A percentile compares a stretch with the other conserved stretches of the same genome.
Conservation (phyloP, 768 basidiomycete species). For the Leucosporidium creatinivorum region DNA sequence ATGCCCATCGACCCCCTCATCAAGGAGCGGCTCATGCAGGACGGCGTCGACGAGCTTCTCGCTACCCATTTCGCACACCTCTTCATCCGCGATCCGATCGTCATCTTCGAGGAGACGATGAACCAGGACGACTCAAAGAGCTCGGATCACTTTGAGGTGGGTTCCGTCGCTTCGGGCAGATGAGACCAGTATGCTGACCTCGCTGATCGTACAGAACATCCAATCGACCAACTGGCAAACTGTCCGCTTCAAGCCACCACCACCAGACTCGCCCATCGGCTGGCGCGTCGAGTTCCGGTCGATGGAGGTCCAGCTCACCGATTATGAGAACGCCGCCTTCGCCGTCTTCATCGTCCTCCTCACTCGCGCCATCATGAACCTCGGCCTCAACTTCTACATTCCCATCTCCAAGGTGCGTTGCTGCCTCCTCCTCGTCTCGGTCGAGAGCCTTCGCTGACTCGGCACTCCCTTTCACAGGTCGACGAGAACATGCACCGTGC, state of each 20-base stretch:
- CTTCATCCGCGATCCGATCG: slow-evolving; percentile 95
- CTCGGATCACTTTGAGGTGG: slow-evolving; percentile 91
- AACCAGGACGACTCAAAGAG: slow-evolving; percentile 81
- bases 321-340: slow-evolving; percentile 98
- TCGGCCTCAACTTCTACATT: slow-evolving; percentile 88
- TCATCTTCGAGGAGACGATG: slow-evolving; percentile 87
- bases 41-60: slow-evolving; percentile 79
- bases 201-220: slow-evolving; percentile 58
- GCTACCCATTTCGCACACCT: slow-evolving; percentile 89
- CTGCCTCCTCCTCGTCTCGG: not conserved
- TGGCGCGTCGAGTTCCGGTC: slow-evolving; percentile 98
- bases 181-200: not conserved
- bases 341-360: slow-evolving; percentile 89
- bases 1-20: slow-evolving; percentile 71
- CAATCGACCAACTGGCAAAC: slow-evolving; percentile 99
- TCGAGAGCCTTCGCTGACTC: not conserved
- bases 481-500: slow-evolving; percentile 94
- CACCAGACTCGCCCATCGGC: slow-evolving; percentile 81
- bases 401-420: slow-evolving; percentile 82
- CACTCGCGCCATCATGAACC: slow-evolving; percentile 83
- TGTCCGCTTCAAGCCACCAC: slow-evolving; percentile 94
- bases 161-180: slow-evolving; percentile 3
- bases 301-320: slow-evolving; percentile 98
- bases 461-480: slow-evolving; percentile 52
- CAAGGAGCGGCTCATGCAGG: slow-evolving; percentile 60